These are phyloP conservation scores for Sedum album DNA, from an alignment of 164 flowering plant species.

Conservation along the genomic window DNA sequence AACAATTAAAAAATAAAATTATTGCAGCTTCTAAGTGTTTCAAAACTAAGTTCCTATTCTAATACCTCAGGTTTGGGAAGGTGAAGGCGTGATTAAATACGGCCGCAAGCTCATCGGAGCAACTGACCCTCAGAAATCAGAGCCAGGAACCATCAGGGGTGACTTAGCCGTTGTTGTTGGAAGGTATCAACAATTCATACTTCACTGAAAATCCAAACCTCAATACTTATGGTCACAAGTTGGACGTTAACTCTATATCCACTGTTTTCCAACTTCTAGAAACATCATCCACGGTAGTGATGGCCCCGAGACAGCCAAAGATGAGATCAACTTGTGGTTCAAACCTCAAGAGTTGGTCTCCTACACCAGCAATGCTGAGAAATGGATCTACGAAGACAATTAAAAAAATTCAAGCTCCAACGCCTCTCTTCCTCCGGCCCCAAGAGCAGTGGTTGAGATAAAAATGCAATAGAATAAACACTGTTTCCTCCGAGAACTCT, in stretches of 20 bases:
- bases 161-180: constrained; percentile 95
- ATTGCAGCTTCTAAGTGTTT: background rate
- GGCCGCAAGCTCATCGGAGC: constrained; percentile 97
- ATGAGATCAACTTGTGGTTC: constrained; percentile 87
- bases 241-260: background rate
- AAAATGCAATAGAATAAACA: background rate
- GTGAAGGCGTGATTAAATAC: constrained; percentile 90
- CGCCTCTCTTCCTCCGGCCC: constrained; percentile 5
- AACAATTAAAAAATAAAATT: background rate
- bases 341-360: constrained; percentile 74
- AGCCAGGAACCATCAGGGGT: constrained; percentile 98
- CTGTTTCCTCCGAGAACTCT: background rate
- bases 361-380: constrained; percentile 76
- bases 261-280: constrained; percentile 25
- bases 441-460: background rate
- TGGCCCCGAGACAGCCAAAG: constrained; percentile 92
- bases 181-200: constrained; percentile 71
- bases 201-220: background rate
- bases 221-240: background rate
- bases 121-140: constrained; percentile 95
- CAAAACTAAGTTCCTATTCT: background rate
- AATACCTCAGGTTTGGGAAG: constrained; percentile 88
- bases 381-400: constrained; percentile 79
- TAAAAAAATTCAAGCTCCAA: constrained; percentile 14
- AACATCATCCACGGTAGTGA: constrained; percentile 96